These are phyloP conservation scores for Hyaloscypha finlandica DNA, from an alignment of 495 filamentous ascomycete genomes.

Conservation along the genomic window DNA sequence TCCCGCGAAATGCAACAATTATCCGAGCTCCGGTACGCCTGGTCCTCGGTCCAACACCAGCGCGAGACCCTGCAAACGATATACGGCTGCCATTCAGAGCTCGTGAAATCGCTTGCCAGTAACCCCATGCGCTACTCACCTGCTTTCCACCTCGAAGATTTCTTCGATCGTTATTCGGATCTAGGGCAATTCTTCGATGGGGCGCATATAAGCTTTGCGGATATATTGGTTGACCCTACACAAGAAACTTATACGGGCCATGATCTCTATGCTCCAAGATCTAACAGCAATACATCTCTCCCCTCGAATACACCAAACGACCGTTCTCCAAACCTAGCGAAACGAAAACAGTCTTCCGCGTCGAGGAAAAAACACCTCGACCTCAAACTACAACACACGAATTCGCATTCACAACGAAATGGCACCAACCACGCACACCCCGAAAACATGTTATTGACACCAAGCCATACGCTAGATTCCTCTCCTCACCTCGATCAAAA, in stretches of 20 bases:
- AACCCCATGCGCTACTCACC: conserved; percentile 70
- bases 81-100: conserved; percentile 69
- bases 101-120: conserved; percentile 69
- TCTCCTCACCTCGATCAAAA: background rate
- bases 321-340: background rate
- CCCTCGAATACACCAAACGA: background rate
- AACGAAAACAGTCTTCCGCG: conserved; percentile 24
- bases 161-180: conserved; percentile 74
- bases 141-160: conserved; percentile 82
- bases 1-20: conserved; percentile 78
- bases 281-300: conserved; percentile 13
- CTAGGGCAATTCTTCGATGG: conserved; percentile 51
- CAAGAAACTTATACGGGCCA: conserved; percentile 49
- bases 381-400: conserved; percentile 24
- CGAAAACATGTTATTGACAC: conserved; percentile 24
- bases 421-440: background rate
- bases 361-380: conserved; percentile 26
- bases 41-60: conserved; percentile 79
- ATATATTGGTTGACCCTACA: conserved; percentile 42
- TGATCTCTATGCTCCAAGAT: conserved; percentile 43
- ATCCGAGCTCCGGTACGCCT: conserved; percentile 67
- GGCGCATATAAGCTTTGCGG: conserved; percentile 49
- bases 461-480: conserved; percentile 8
- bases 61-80: conserved; percentile 73
- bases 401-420: conserved; percentile 5